These are phyloP conservation scores for Rhododendron simsii DNA, from an alignment of 148 eudicot species.

Conservation along the genomic window DNA sequence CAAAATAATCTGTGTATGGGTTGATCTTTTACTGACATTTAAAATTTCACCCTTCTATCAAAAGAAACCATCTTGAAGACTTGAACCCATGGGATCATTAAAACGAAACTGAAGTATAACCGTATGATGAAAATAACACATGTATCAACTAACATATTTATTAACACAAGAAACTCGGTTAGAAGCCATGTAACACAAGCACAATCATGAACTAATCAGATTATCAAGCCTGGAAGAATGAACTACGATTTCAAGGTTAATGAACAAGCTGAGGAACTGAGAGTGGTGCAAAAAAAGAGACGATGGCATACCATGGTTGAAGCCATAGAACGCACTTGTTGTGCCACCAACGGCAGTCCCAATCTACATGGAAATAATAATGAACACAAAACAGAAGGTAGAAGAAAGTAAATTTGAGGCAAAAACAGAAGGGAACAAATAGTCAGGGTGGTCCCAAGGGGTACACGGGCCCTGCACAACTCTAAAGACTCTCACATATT, in stretches of 20 bases:
- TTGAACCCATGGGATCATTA: background rate
- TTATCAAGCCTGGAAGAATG: background rate
- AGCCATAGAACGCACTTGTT: constrained; percentile 86
- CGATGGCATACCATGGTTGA: constrained; percentile 55
- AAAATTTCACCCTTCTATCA: background rate
- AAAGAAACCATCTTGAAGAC: background rate
- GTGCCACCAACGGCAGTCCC: constrained; percentile 97
- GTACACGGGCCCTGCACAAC: background rate
- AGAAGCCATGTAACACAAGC: background rate
- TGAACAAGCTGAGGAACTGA: background rate
- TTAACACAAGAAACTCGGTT: background rate
- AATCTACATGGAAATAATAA: constrained; percentile 40
- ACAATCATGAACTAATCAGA: background rate
- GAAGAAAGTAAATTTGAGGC: background rate
- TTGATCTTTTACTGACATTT: background rate
- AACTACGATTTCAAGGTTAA: background rate
- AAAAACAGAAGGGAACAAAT: background rate
- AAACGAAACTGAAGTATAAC: background rate
- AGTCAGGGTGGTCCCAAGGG: background rate
- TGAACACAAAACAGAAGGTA: background rate
- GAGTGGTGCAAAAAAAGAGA: background rate
- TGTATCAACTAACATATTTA: background rate
- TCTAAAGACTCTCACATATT: background rate
- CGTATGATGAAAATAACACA: background rate
- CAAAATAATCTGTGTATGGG: background rate